These are phyloP conservation scores for Neocallimastix lanati DNA, from an alignment of 192 early-diverging fungal genomes.

Conservation along the genomic window DNA sequence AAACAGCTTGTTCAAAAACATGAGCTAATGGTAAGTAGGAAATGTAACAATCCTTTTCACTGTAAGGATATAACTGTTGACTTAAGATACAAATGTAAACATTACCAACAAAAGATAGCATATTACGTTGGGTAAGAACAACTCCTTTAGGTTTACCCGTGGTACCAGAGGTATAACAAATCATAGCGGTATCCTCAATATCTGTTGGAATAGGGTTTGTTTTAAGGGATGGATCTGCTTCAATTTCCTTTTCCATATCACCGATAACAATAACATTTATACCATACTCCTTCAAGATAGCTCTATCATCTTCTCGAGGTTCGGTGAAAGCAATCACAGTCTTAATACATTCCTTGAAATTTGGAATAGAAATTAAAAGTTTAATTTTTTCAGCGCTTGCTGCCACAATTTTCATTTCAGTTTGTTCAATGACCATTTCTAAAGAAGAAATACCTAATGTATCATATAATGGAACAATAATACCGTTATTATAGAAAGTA, in stretches of 20 bases:
- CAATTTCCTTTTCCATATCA: background rate
- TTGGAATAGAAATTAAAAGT: background rate
- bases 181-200: slow-evolving; percentile 55
- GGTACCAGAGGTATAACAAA: slow-evolving; percentile 74
- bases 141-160: slow-evolving; percentile 56
- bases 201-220: slow-evolving; percentile 15
- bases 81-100: background rate
- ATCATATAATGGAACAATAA: background rate
- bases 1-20: slow-evolving; percentile 54
- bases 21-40: slow-evolving; percentile 85
- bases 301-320: background rate
- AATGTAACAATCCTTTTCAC: slow-evolving; percentile 36
- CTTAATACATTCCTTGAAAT: background rate
- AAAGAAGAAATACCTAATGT: background rate
- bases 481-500: background rate
- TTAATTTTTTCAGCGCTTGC: background rate
- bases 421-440: background rate
- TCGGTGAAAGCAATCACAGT: background rate
- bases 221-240: background rate
- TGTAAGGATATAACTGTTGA: background rate
- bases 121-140: background rate
- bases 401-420: background rate
- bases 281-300: background rate
- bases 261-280: background rate
- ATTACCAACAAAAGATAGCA: background rate